phyloP scores from a whole-genome alignment of 2,329 filamentous ascomycete species.

The Ophiostoma perfectum region DNA sequence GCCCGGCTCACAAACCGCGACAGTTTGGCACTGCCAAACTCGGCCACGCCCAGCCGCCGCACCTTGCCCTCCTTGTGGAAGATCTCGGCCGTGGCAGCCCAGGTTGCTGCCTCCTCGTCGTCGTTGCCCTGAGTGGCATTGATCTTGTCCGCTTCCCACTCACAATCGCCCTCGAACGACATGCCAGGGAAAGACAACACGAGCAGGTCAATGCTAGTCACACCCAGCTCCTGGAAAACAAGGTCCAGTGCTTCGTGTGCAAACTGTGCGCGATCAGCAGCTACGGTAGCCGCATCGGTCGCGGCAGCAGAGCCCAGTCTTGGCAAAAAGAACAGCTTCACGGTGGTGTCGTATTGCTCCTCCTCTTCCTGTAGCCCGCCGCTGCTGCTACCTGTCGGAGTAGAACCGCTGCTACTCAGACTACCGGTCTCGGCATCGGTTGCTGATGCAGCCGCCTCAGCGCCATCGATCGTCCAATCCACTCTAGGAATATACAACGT shows the following conservation, averaged over 20 bases:
- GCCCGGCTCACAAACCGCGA: slow-evolving; percentile 68
- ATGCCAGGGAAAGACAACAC: slow-evolving; percentile 92
- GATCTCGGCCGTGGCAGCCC: slow-evolving; percentile 62
- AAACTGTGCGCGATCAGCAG: slow-evolving; percentile 61
- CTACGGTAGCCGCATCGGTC: slow-evolving; percentile 52
- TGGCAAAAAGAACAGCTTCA: slow-evolving; percentile 83
- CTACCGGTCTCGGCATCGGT: slow-evolving; percentile 14
- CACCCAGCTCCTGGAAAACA: slow-evolving; percentile 72
- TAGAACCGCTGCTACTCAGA: slow-evolving; percentile 10
- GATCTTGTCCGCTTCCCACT: slow-evolving; percentile 63
- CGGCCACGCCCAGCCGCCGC: slow-evolving; percentile 73
- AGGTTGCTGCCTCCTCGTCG: slow-evolving; percentile 62
- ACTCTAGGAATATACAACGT: slow-evolving; percentile 72
- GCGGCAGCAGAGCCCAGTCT: slow-evolving; percentile 58
- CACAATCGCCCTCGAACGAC: slow-evolving; percentile 87
- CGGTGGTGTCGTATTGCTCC: slow-evolving; percentile 84
- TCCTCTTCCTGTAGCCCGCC: slow-evolving; percentile 65
- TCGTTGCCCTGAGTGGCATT: slow-evolving; percentile 60
- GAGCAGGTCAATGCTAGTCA: slow-evolving; percentile 73
- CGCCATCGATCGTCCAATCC: slow-evolving; percentile 46
- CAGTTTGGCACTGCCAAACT: slow-evolving; percentile 83
- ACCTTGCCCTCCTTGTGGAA: slow-evolving; percentile 68
- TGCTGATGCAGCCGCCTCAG: neutral
- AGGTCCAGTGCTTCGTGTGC: slow-evolving; percentile 72
- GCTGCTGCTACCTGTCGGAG: slow-evolving; percentile 18